These are phyloP conservation scores for Keqinozyma sinolaborantium DNA, from an alignment of 1,139 yeast species.

Conservation along the genomic window DNA sequence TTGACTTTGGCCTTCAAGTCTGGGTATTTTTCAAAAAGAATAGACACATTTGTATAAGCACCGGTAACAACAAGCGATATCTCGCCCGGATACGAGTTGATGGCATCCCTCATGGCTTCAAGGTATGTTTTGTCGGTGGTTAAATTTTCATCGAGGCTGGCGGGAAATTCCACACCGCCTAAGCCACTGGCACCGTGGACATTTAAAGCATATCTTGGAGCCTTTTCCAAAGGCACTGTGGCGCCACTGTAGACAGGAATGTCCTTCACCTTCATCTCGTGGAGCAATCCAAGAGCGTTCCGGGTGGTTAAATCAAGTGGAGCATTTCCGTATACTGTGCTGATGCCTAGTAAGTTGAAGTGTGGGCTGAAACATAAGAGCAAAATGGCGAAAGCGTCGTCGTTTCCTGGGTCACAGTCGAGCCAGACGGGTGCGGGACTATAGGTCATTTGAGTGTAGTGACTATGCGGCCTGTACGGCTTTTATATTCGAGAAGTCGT, in stretches of 20 bases:
- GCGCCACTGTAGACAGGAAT: constrained; percentile 70
- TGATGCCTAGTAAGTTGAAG: constrained; percentile 64
- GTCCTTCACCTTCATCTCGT: constrained; percentile 47
- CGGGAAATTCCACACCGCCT: constrained; percentile 66
- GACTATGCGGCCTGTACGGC: too few relatives aligned
- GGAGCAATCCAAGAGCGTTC: constrained; percentile 65
- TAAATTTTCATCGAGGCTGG: constrained; percentile 31
- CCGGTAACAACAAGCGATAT: constrained; percentile 68
- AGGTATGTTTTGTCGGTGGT: constrained; percentile 42
- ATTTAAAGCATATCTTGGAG: constrained; percentile 51
- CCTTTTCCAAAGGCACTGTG: constrained; percentile 49
- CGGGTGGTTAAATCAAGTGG: constrained; percentile 63
- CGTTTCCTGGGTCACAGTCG: constrained; percentile 95
- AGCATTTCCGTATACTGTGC: constrained; percentile 83
- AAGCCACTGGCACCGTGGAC: constrained; percentile 76
- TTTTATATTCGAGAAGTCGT: too few relatives aligned
- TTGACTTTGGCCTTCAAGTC: constrained; percentile 43
- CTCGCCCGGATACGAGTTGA: constrained; percentile 36
- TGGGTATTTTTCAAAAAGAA: constrained; percentile 50
- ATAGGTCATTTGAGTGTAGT: too few relatives aligned
- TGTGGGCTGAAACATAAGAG: constrained; percentile 58
- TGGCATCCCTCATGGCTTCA: constrained; percentile 55
- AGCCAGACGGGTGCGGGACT: constrained; percentile 63
- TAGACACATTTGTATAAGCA: constrained; percentile 66
- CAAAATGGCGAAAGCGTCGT: constrained; percentile 77